Evolutionary conservation across 495 filamentous ascomycete species (phyloP), one percentile per base, ranked within the genome.

Genomic region (Neohortaea acidophila): DNA sequence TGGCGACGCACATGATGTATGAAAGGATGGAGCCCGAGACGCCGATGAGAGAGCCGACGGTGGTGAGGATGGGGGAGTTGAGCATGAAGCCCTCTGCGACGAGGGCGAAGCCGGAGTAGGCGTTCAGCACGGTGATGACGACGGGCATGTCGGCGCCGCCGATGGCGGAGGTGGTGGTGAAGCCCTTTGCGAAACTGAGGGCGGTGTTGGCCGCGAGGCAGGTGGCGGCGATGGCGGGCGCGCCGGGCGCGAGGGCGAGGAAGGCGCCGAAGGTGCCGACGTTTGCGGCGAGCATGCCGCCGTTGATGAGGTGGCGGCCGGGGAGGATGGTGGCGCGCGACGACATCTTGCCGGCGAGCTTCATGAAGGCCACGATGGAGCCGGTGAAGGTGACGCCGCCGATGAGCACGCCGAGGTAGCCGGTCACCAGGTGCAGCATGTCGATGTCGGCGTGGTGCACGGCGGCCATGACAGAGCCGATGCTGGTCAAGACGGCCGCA

Each of bases 21-120:
- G 77, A 82, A 7, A 87, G 71, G 45, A 87, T 84, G 1, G 78
- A 84, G 38, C 81, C 81, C 21, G 72, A 78, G 6, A 84, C 80
- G 26, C 81, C 81, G 29, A 87, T 87, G 5, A 87, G 66, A 0
- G 79, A 77, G 2, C 81, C 81, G 9, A 87, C 74, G 2, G 77
- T 80, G 0, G 79, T 84, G 0, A 87, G 66, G 0, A 87, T 63
- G 0, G 79, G 72, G 44, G 84, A 85, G 47, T 84, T 72, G n/a
- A 87, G 68, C 81, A 87, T 87, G 42, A 87, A 69, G 10, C 81
- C 81, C 55, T 87, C 81, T 0, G 81, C 80, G 0, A 87, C 79
- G 22, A 87, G 61, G 0, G 81, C 81, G 41, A 87, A 87, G 7
- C 81, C 81, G 29, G 78, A 83, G 49, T 85, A 87, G 2, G 81